Percentiles rank a stretch among this genome's conserved stretches.
Evolutionary conservation across 2,329 filamentous ascomycete genomes (phyloP).

Genomic region (Neophaeococcomyces aloes): DNA sequence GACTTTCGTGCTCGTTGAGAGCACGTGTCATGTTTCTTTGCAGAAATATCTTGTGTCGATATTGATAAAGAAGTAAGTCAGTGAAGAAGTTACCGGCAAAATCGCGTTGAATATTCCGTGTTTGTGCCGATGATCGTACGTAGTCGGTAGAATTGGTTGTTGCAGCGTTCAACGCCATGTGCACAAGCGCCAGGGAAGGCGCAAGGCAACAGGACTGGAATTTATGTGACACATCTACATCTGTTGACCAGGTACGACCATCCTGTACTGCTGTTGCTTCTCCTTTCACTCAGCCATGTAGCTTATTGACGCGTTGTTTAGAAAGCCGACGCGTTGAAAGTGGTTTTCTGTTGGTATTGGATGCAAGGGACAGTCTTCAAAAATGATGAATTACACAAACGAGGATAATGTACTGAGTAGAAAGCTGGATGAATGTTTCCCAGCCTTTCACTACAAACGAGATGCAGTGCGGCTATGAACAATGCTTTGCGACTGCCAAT

Average conservation of each 20-base stretch:
- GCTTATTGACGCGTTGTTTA: too few relatives aligned
- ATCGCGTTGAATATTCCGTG: background rate
- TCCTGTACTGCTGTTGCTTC: background rate
- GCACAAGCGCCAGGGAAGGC: slow-evolving; percentile 1
- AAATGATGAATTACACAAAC: too few relatives aligned
- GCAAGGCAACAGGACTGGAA: background rate
- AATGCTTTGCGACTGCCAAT: too few relatives aligned
- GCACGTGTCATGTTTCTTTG: slow-evolving; percentile 8
- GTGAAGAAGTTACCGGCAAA: background rate
- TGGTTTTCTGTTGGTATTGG: too few relatives aligned
- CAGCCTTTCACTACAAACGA: too few relatives aligned
- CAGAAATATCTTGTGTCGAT: slow-evolving; percentile 4
- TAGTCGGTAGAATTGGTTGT: background rate
- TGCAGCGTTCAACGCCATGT: slow-evolving; percentile 4
- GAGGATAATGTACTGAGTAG: too few relatives aligned
- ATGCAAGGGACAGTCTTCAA: too few relatives aligned
- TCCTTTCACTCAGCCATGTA: too few relatives aligned
- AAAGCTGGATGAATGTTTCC: too few relatives aligned
- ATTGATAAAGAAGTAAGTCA: background rate
- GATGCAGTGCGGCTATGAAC: too few relatives aligned
- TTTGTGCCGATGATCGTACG: background rate
- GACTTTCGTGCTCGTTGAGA: slow-evolving; percentile 6
- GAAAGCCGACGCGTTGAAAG: too few relatives aligned
- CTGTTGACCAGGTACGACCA: background rate
- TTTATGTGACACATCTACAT: slow-evolving; percentile 1